Base-by-base conservation (phyloP, 176 grass and related monocot genomes). In the Metroxylon sagu region DNA sequence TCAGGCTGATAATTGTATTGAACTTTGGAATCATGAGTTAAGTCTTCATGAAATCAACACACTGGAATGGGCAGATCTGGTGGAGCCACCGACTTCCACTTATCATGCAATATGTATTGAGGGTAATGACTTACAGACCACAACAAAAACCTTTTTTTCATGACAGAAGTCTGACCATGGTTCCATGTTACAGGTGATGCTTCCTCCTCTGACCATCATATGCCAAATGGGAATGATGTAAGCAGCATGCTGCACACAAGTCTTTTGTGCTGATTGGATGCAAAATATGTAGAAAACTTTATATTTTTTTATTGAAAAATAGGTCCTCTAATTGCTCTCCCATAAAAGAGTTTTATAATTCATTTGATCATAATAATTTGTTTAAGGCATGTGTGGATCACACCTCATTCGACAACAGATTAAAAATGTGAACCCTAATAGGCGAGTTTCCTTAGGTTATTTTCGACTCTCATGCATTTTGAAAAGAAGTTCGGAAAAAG, bases 31-130 rank as follows among this genome's bases (percentile, higher is more conserved):
- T 52, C 78, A 78, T 56, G 86, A 79, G 74, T 96, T 77, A 59
- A 90, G 69, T 74, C 79, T 91, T 57, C 85, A 85, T 39, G 82
- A 80, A 31, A 78, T 83, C 53, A 83, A 83, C 63, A 78, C 64
- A 29, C 75, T 91, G 56, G 79, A 76, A 61, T 97, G 93, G 93
- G 87, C 73, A 21, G 84, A 88, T 61, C 56, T 97, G 30, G 75
- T 97, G 60, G 81, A 81, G 59, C 78, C 83, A 69, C 80, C 86
- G 16, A 77, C 69, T 75, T 25, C 72, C 49, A 67, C 72, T 16
- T 60, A 69, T 69, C 49, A 77, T 77, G 25, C 55, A n/a, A 35
- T 56, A 48, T 25, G 18, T 72, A 57, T 30, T 61, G 64, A 74
- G 56, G 77, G 77, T 74, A 74, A 53, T 8, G 23, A n/a, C 16